Evolutionary conservation across 116 monocot genomes (phyloP).

Genomic region (Trichopus zeylanicus): DNA sequence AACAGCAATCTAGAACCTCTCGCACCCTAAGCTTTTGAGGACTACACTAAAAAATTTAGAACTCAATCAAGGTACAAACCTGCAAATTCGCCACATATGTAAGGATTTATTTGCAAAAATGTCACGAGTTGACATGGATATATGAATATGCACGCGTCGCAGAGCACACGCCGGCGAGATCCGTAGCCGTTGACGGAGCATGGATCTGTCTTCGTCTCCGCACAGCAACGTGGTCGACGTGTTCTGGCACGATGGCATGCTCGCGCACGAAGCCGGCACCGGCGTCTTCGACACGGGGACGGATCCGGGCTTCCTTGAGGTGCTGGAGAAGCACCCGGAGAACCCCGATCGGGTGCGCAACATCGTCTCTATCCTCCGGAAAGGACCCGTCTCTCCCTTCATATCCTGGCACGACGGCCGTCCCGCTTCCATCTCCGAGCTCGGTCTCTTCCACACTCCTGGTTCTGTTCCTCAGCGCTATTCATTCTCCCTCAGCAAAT

Average conservation of each 20-base stretch:
- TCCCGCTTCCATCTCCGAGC: slow-evolving; percentile 46
- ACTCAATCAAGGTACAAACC: no score
- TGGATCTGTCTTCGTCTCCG: slow-evolving; percentile 10
- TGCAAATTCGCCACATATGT: no score
- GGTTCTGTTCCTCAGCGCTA: slow-evolving; percentile 19
- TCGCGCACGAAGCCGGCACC: slow-evolving; percentile 48
- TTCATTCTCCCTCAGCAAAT: not conserved
- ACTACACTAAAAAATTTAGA: no score
- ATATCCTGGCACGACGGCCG: slow-evolving; percentile 64
- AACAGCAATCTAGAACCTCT: no score
- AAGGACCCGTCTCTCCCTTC: slow-evolving; percentile 66
- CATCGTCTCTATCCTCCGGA: slow-evolving; percentile 79
- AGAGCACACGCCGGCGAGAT: no score
- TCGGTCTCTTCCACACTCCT: slow-evolving; percentile 73
- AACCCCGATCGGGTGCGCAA: slow-evolving; percentile 77
- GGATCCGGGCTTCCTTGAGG: slow-evolving; percentile 81
- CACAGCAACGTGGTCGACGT: slow-evolving; percentile 32
- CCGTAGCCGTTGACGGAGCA: no score
- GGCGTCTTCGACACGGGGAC: slow-evolving; percentile 82
- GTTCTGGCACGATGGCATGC: slow-evolving; percentile 84
- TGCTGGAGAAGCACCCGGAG: slow-evolving; percentile 89
- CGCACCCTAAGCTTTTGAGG: no score
- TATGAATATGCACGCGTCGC: no score
- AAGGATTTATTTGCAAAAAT: no score
- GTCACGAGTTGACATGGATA: no score